phyloP scores from a whole-genome alignment of 306 rosid species.

The Lablab purpureus region DNA sequence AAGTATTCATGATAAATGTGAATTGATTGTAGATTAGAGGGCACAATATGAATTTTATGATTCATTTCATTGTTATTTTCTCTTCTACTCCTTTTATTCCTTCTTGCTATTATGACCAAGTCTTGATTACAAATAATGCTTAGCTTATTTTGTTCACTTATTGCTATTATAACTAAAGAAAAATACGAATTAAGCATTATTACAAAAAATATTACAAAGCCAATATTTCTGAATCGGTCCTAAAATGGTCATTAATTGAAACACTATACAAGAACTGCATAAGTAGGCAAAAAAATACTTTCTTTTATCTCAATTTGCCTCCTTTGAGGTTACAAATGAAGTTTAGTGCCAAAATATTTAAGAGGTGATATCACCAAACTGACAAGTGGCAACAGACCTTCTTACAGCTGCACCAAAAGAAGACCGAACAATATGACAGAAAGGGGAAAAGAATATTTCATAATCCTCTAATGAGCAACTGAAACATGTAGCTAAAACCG shows the following conservation, averaged over 20 bases:
- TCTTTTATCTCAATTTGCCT: not conserved
- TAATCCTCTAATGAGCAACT: not conserved
- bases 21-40: no score
- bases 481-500: conserved; percentile 10
- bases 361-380: not conserved
- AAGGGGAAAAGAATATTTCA: not conserved
- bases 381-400: not conserved
- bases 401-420: conserved; percentile 7
- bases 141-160: no score
- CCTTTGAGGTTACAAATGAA: conserved; percentile 28
- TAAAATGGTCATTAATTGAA: conserved; percentile 7
- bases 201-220: conserved; percentile 2
- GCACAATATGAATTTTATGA: no score
- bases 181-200: not conserved
- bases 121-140: no score
- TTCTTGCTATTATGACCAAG: no score
- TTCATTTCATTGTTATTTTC: no score
- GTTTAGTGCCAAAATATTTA: conserved; percentile 14
- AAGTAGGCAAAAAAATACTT: not conserved
- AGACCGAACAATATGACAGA: conserved; percentile 6
- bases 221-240: conserved; percentile 14
- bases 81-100: no score
- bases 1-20: no score
- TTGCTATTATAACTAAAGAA: no score
- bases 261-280: not conserved